Evolutionary conservation across 2,329 filamentous ascomycete species (phyloP), one percentile per base, ranked within the genome.

Genomic region (Colletotrichum trifolii): DNA sequence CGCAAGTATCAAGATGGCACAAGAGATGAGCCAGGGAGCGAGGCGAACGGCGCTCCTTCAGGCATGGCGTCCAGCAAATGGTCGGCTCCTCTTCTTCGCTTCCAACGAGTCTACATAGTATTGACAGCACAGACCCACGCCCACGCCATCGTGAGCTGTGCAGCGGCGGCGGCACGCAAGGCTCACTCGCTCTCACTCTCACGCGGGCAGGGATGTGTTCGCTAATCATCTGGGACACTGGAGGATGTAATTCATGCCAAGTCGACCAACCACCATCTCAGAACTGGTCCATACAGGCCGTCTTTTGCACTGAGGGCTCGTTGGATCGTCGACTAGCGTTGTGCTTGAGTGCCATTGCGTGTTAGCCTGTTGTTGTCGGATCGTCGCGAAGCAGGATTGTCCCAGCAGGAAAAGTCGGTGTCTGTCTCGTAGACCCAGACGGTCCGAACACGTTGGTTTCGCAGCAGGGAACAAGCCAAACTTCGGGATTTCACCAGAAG

Each of bases 351-450:
- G 34, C 40, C 43, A 38, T 54, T 45, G 42, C 42, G 15, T 39
- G 56, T 54, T 47, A 43, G 50, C n/a, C 38, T 54, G 17, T 13
- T 60, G 52, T 60, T 54, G 39, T 43, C 38, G 46, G 55, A 46
- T 34, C 42, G 17, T 45, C 49, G 45, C n/a, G 17, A 35, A 64
- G 55, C 49, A 60, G 61, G 61, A 54, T 11, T 64, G 61, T 35
- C 61, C 61, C 34, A 8, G 61, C 49, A 38, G 38, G 42, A 64
- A 64, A 64, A 54, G 56, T 59, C 61, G 61, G 61, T 64, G 61
- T 64, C 61, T 54, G 50, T n/a, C n/a, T 46, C 39, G 34, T 54
- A 13, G 43, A 50, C 35, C 43, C 49, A 47, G 11, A 25, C 43
- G 59, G n/a, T 43, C 56, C 33, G 57, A 54, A 60, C 56, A 64